Conservation (phyloP, 2,329 filamentous ascomycete species). For the Penicillium sp. region DNA sequence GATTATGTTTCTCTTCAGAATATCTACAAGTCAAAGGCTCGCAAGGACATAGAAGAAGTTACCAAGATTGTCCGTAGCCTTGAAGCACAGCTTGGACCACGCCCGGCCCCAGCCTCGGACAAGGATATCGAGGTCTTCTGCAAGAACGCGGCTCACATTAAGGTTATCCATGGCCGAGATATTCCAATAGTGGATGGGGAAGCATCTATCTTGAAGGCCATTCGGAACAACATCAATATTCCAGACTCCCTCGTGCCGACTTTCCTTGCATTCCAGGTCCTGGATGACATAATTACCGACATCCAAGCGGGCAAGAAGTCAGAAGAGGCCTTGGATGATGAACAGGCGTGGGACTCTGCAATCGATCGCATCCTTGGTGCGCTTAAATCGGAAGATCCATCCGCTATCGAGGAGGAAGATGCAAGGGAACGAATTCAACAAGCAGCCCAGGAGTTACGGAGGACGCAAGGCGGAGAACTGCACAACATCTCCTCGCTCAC, state of each 20-base stretch:
- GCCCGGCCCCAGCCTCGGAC: conserved; percentile 48
- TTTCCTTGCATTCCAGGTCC: conserved; percentile 55
- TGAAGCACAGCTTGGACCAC: conserved; percentile 45
- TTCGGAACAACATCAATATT: conserved; percentile 35
- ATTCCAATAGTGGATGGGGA: conserved; percentile 38
- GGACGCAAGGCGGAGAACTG: conserved; percentile 73
- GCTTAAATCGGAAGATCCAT: no score
- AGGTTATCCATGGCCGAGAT: conserved; percentile 62
- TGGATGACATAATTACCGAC: no score
- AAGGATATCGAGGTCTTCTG: conserved; percentile 83
- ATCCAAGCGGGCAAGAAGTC: no score
- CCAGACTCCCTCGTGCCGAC: conserved; percentile 56
- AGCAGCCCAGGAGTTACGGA: conserved; percentile 63
- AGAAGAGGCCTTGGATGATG: no score
- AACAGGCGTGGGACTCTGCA: no score
- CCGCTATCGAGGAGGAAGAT: no score
- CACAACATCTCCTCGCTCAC: conserved; percentile 84
- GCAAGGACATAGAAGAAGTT: conserved; percentile 67
- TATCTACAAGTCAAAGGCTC: conserved; percentile 83
- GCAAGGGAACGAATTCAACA: no score
- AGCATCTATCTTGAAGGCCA: conserved; percentile 36
- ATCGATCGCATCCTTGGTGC: no score
- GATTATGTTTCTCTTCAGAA: conserved; percentile 87
- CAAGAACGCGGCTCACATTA: conserved; percentile 88
- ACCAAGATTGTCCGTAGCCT: conserved; percentile 53